Evolutionary conservation across 371 early-diverging fungal species (phyloP).

Genomic region (Mortierella sp.): DNA sequence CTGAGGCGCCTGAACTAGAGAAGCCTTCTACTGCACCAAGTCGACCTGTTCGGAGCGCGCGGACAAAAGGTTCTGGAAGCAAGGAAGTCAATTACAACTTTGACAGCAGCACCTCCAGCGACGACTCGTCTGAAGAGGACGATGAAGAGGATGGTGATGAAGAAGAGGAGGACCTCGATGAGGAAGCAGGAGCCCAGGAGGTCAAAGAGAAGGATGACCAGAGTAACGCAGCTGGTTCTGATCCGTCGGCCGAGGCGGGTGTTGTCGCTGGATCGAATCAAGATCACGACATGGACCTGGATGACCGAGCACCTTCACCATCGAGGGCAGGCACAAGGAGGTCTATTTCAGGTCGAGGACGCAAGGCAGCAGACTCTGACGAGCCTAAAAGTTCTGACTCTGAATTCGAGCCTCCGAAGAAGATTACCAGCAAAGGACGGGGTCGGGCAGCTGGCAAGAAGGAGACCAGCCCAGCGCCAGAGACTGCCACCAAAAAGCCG

Average conservation of each 20-base stretch:
- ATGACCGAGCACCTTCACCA: constrained; percentile 11
- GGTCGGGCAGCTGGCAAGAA: constrained; percentile 15
- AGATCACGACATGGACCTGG: background rate
- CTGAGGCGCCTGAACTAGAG: background rate
- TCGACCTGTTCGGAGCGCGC: background rate
- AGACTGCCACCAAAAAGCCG: constrained; percentile 9
- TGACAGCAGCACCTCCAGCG: background rate
- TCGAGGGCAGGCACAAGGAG: constrained; percentile 2
- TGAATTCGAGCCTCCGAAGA: constrained; percentile 41
- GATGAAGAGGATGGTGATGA: constrained; percentile 16
- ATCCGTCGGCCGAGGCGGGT: background rate
- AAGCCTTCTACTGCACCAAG: background rate
- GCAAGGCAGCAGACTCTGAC: constrained; percentile 6
- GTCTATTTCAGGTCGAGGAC: constrained; percentile 3
- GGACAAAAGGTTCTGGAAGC: background rate
- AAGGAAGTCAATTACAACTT: constrained; percentile 22
- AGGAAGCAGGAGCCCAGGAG: background rate
- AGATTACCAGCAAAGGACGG: background rate
- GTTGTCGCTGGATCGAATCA: background rate
- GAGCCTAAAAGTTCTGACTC: constrained; percentile 25
- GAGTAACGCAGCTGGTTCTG: background rate
- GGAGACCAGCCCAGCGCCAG: constrained; percentile 12
- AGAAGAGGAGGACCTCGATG: constrained; percentile 14
- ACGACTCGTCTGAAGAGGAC: background rate
- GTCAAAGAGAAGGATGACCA: background rate